Base-by-base conservation (phyloP, 2,329 filamentous ascomycete species). In the Pseudogymnoascus sp. region DNA sequence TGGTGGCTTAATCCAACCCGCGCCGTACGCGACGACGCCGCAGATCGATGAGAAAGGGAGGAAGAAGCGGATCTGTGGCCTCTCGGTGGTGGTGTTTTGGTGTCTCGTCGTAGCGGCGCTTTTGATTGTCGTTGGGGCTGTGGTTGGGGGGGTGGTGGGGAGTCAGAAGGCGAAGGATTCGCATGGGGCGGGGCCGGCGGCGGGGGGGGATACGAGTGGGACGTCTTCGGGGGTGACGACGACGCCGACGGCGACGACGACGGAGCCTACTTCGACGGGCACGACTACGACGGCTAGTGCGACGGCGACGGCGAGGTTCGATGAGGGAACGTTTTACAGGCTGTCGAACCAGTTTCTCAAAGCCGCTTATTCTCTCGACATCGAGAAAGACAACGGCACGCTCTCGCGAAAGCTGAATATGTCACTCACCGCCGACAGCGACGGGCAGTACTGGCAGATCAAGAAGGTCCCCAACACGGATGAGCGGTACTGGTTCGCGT, bases 141-240 rank as follows among this genome's bases (percentile, higher is more conserved):
- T 61, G 14, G 59, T 61, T 8, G 59, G 59, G 1, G 59, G 59
- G n/a, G 59, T 61, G 31, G 59, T 61, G 8, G 59, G 59, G n/a
- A 39, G 26, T n/a, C 8, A 16, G 26, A 57, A 57, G 47, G 3
- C 47, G 2, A 57, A 57, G 47, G 47, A 57, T 12, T 31, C 26
- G n/a, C 6, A 18, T 0, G n/a, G 10, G 3, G 8, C 26, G 5
- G 14, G 7, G 3, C n/a, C n/a, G n/a, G n/a, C n/a, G n/a, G 23
- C 23, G 47, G 23, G 45, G 3, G 14, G 21, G 3, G 47, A 31
- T 16, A 16, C 2, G 23, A 14, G 5, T 26, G 4, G 4, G 3
- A 3, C 23, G 23, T 26, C 23, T 3, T 26, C 23, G 23, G 23
- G 4, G 23, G 14, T n/a, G 1, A 21, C 18, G 10, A 5, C 16